Percentiles rank a stretch among this genome's conserved stretches.
phyloP scores from a whole-genome alignment of 228 moss, liverwort and hornwort species.

The Sphagnum magellanicum region DNA sequence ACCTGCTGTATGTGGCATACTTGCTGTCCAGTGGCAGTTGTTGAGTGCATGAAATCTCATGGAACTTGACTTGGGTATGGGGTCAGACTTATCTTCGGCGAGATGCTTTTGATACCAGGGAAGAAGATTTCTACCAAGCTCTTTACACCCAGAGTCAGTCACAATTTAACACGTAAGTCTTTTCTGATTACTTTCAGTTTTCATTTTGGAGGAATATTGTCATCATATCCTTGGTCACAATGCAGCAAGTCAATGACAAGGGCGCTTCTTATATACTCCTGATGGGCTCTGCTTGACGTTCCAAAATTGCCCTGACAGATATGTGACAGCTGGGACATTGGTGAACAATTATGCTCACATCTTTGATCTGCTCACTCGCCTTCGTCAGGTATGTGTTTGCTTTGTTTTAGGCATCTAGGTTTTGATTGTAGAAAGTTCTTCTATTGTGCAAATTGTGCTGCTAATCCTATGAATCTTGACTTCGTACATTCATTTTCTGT shows the following conservation, averaged over 20 bases:
- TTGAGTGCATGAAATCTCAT: not conserved
- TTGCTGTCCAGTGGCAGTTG: no score
- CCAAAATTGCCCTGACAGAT: conserved; percentile 17
- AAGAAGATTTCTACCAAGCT: conserved; percentile 62
- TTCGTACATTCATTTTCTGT: no score
- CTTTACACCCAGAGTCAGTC: conserved; percentile 58
- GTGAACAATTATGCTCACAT: conserved; percentile 68
- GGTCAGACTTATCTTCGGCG: conserved; percentile 43
- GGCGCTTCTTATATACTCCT: no score
- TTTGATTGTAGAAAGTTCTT: not conserved
- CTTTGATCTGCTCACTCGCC: conserved; percentile 57
- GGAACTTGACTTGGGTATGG: not conserved
- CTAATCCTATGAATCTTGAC: no score
- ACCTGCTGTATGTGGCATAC: no score
- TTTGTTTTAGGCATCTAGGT: not conserved
- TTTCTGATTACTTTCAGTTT: not conserved
- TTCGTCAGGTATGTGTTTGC: conserved; percentile 37
- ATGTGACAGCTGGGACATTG: conserved; percentile 50
- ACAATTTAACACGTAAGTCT: conserved; percentile 53
- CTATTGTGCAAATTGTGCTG: not conserved
- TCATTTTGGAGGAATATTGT: not conserved
- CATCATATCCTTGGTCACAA: no score
- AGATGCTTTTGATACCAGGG: conserved; percentile 53
- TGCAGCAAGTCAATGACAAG: no score
- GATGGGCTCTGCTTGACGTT: not conserved